phyloP scores from a whole-genome alignment of 164 flowering plant species.

The Umbellularia californica region DNA sequence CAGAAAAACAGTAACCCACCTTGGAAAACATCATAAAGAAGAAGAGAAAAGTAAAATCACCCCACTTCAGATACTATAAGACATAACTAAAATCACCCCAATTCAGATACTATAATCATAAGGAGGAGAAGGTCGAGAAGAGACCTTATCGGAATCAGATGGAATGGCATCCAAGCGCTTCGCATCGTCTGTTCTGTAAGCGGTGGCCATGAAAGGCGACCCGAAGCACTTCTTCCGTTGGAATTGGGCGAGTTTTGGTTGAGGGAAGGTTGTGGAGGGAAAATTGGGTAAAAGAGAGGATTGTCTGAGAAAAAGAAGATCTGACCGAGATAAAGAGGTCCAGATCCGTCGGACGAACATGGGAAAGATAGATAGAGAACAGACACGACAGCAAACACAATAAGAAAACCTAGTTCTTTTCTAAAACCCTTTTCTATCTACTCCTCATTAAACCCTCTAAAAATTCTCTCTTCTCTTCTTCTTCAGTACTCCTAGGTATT shows the following conservation, averaged over 20 bases:
- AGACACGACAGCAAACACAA: not conserved
- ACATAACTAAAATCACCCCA: not conserved
- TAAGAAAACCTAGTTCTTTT: not conserved
- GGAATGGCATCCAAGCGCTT: slow-evolving; percentile 28
- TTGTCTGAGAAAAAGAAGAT: not conserved
- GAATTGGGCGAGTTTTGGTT: slow-evolving; percentile 7
- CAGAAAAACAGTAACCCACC: not conserved
- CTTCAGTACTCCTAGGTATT: too few species aligned
- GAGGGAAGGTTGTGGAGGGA: not conserved
- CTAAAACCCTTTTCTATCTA: not conserved
- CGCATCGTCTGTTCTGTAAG: slow-evolving; percentile 31
- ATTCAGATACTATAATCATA: not conserved
- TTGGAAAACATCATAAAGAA: not conserved
- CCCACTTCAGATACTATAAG: not conserved
- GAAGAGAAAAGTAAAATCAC: not conserved
- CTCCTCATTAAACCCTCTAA: slow-evolving; percentile 12
- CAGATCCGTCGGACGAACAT: slow-evolving; percentile 46
- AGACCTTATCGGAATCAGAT: slow-evolving; percentile 29
- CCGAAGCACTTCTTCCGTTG: slow-evolving; percentile 10
- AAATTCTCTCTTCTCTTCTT: not conserved
- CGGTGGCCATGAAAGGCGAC: slow-evolving; percentile 20
- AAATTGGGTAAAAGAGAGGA: not conserved
- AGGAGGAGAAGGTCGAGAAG: not conserved
- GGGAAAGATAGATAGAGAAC: slow-evolving; percentile 6
- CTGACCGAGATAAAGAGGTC: slow-evolving; percentile 25